phyloP scores from a whole-genome alignment of 345 rosid genomes.

The Durio zibethinus region DNA sequence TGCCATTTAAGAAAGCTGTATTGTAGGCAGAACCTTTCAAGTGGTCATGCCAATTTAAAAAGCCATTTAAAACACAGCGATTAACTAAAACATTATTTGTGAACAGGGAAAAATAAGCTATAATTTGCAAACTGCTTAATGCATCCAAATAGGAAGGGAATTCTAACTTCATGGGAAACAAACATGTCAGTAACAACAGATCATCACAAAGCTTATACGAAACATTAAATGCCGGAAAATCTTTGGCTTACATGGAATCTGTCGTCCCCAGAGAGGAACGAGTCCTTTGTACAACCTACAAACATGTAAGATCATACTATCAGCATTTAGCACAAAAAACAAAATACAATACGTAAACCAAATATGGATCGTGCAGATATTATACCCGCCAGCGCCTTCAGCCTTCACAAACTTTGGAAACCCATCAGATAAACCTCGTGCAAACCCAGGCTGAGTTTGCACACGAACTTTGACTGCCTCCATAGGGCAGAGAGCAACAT shows the following conservation, averaged over 20 bases:
- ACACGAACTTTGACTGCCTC: conserved; percentile 96
- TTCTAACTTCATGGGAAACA: neutral
- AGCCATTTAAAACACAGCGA: neutral
- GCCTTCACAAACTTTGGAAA: conserved; percentile 76
- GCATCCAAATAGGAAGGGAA: neutral
- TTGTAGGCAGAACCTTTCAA: neutral
- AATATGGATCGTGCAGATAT: neutral
- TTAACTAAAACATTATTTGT: neutral
- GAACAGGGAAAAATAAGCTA: neutral
- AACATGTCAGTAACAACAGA: neutral
- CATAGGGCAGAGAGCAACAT: conserved; percentile 87
- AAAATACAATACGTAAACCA: neutral
- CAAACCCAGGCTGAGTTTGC: conserved; percentile 96
- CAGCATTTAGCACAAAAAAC: neutral
- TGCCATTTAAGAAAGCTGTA: neutral
- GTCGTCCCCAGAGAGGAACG: conserved; percentile 96
- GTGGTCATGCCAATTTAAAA: neutral
- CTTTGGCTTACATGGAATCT: conserved; percentile 81
- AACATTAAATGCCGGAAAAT: neutral
- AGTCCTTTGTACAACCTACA: conserved; percentile 83
- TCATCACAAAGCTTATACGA: neutral
- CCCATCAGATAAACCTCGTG: conserved; percentile 87
- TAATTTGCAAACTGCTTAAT: neutral
- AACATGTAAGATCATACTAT: conserved; percentile 8
- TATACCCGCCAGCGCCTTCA: conserved; percentile 73